Base-by-base conservation (phyloP, 371 early-diverging fungal genomes). In the Capniomyces stellatus region DNA sequence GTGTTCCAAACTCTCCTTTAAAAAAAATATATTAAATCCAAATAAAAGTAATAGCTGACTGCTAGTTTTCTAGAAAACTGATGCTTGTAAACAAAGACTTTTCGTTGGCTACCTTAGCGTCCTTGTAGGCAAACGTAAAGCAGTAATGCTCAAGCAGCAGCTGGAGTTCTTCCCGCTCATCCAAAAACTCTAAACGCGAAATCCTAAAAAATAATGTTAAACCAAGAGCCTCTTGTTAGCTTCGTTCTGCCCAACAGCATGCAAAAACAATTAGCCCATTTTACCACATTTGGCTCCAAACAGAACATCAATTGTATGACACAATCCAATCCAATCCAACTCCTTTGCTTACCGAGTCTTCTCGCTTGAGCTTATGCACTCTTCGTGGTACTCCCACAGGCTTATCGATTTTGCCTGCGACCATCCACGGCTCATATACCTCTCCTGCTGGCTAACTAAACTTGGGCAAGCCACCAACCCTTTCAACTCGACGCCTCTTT, bases 151-250 rank as follows among this genome's bases (percentile, higher is more conserved):
- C 71, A 0, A 82, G 76, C 29, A 95, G 68, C 19, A 95, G 58
- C 21, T 65, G 66, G 86, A 93, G 92, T 67, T 92, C 96, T 66
- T 95, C 96, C 41, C 90, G 60, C 67, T 95, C 95, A 61, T 95
- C 93, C 55, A 95, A 73, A 8, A 89, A 77, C 61, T 95, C 93
- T 28, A 92, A 59, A 52, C 63, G 64, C 18, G 77, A 67, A 39
- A 94, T 73, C 41, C 94, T 78, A 30, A n/a, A n/a, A n/a, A n/a
- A n/a, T 42, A 29, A 12, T 40, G 56, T n/a, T n/a, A n/a, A n/a
- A n/a, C n/a, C n/a, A n/a, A n/a, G n/a, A 40, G 55, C 66, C 0
- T 18, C 19, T 0, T 44, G 21, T 0, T 29, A 21, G 12, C n/a
- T n/a, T n/a, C n/a, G n/a, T n/a, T n/a, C n/a, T n/a, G n/a, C 18